phyloP scores from a whole-genome alignment of 306 rosid genomes.

The Malus orientalis region DNA sequence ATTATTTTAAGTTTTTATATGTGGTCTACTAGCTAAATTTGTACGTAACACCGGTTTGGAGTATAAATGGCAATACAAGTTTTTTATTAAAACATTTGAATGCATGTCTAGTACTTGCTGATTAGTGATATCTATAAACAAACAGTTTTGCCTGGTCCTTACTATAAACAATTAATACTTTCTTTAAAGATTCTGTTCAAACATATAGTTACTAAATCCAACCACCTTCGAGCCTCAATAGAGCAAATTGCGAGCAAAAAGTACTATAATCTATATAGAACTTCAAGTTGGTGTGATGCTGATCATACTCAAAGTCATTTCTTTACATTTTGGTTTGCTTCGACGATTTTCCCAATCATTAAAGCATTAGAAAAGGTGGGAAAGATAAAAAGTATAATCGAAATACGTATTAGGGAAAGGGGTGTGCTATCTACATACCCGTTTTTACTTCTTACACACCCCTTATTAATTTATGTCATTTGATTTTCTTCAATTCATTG shows the following conservation, averaged over 20 bases:
- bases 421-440: neutral
- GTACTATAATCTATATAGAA: neutral
- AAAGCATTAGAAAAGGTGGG: conserved; percentile 15
- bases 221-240: neutral
- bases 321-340: neutral
- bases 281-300: conserved; percentile 6
- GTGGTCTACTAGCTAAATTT: neutral
- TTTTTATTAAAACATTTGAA: neutral
- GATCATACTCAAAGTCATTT: neutral
- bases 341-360: conserved; percentile 23
- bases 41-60: neutral
- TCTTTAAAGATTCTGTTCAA: too few species aligned
- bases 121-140: neutral
- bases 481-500: too few species aligned
- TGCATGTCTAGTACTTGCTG: neutral
- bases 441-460: too few species aligned
- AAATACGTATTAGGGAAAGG: neutral
- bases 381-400: conserved; percentile 7
- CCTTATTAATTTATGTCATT: too few species aligned
- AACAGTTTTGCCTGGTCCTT: too few species aligned
- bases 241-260: neutral
- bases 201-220: neutral
- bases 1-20: too few species aligned
- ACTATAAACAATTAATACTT: too few species aligned
- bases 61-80: neutral